Conservation (phyloP, 345 rosid species). For the Camelina sativa region DNA sequence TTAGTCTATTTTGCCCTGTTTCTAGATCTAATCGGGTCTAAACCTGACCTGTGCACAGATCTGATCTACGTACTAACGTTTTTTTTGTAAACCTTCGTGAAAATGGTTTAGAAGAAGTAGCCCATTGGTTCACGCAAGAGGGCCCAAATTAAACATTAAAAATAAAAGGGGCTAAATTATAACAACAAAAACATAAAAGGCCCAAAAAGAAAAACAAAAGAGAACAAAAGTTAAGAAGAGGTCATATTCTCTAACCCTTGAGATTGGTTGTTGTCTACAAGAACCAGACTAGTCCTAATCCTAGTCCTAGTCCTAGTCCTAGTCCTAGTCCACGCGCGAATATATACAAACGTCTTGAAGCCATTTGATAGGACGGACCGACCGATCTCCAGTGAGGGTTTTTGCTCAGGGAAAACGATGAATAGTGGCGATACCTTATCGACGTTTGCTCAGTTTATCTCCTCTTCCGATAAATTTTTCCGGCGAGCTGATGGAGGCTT, state of each 20-base stretch:
- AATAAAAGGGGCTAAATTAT: background rate
- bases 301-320: conserved; percentile 19
- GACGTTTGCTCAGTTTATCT: conserved; percentile 27
- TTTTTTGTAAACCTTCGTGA: background rate
- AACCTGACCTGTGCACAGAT: background rate
- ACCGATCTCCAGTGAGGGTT: background rate
- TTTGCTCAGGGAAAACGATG: conserved; percentile 22
- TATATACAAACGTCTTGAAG: background rate
- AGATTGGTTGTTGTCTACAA: conserved; percentile 12
- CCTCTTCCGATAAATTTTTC: conserved; percentile 31
- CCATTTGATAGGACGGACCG: conserved; percentile 1
- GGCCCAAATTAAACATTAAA: background rate
- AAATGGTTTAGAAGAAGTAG: background rate
- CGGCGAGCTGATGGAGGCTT: conserved; percentile 36
- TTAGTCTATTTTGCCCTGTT: background rate
- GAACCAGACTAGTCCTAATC: conserved; percentile 5
- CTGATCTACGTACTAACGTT: background rate
- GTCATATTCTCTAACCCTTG: conserved; percentile 1
- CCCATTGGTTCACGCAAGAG: background rate
- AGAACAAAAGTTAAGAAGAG: conserved; percentile 3
- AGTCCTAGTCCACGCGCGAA: conserved; percentile 36
- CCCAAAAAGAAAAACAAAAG: background rate
- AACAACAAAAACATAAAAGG: background rate
- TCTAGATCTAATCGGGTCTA: conserved; percentile 10
- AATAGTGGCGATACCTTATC: conserved; percentile 20